Evolutionary conservation across 2,329 filamentous ascomycete genomes (phyloP).

Genomic region (Pseudogymnoascus sp.): DNA sequence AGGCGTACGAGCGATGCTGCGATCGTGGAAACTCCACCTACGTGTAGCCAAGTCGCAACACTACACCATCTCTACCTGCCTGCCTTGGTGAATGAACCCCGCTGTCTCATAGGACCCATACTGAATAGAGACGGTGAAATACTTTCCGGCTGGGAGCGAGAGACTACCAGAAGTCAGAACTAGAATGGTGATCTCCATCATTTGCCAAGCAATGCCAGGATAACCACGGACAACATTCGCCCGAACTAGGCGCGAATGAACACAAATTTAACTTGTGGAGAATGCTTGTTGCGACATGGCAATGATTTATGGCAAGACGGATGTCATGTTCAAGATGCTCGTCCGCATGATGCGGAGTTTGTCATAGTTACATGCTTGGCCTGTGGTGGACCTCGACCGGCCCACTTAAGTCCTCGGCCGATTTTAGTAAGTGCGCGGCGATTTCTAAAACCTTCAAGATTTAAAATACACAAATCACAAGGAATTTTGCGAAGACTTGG

Average conservation of each 20-base stretch:
- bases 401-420: not conserved
- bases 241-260: not conserved
- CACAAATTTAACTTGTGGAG: not conserved
- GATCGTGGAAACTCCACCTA: too few species aligned
- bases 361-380: not conserved
- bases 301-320: not conserved
- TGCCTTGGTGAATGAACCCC: not conserved
- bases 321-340: not conserved
- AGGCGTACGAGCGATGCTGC: too few species aligned
- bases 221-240: not conserved
- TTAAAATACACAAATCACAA: conserved; percentile 6
- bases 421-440: not conserved
- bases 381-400: not conserved
- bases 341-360: not conserved
- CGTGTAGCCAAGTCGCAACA: too few species aligned
- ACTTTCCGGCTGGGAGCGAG: not conserved
- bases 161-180: not conserved
- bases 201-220: not conserved
- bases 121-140: not conserved
- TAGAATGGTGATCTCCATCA: not conserved
- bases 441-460: not conserved
- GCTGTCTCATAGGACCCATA: not conserved
- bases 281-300: not conserved
- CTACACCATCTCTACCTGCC: too few species aligned
- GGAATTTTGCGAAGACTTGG: conserved; percentile 11